phyloP scores from a whole-genome alignment of 2,329 filamentous ascomycete species.

The Gaeumannomyces sp. region DNA sequence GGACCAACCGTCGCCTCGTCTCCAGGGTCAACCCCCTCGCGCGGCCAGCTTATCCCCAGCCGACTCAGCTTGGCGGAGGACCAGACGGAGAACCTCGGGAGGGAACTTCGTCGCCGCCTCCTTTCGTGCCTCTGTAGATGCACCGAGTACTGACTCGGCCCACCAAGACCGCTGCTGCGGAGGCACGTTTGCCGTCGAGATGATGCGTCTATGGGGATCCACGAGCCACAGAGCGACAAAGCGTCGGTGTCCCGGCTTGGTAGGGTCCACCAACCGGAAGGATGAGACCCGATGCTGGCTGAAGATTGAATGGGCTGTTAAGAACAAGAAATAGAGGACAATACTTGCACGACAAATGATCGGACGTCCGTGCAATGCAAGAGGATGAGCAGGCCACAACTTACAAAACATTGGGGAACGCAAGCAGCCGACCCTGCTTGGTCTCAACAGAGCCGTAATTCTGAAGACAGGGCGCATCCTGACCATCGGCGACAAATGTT shows the following conservation, averaged over 20 bases:
- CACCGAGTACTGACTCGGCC: constrained; percentile 17
- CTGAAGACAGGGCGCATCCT: constrained; percentile 27
- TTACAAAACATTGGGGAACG: constrained; percentile 32
- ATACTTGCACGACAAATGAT: background rate
- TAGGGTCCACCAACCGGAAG: constrained; percentile 42
- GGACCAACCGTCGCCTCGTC: background rate
- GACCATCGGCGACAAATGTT: constrained; percentile 10
- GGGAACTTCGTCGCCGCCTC: background rate
- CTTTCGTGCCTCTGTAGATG: background rate
- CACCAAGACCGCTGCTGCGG: constrained; percentile 32
- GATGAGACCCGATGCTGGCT: constrained; percentile 43
- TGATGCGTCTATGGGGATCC: constrained; percentile 45
- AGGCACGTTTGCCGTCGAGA: constrained; percentile 37
- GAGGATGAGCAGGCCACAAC: background rate
- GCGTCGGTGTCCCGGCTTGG: constrained; percentile 47
- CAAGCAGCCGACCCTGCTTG: constrained; percentile 35
- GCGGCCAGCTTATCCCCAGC: background rate
- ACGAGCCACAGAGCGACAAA: constrained; percentile 54
- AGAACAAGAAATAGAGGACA: background rate
- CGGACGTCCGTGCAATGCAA: background rate
- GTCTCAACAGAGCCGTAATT: constrained; percentile 35
- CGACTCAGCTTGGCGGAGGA: background rate
- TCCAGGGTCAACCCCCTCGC: background rate
- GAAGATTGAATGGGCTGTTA: background rate
- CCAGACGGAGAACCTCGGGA: background rate